Evolutionary conservation across 441 rosid genomes (phyloP), one percentile per base, ranked within the genome.

Genomic region (Corymbia citriodora): DNA sequence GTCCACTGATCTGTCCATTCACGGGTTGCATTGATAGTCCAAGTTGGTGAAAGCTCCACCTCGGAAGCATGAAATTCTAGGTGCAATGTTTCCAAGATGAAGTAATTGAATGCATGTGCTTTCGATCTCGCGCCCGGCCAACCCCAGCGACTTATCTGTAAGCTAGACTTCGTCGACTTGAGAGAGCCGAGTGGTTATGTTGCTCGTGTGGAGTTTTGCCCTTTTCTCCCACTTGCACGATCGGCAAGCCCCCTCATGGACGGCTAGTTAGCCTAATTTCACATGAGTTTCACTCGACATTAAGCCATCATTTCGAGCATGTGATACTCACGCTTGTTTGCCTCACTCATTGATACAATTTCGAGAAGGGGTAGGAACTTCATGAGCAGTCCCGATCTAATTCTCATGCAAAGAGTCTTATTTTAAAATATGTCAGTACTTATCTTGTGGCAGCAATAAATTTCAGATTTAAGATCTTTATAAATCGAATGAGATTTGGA

Each of bases 391-490:
- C 49, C 4, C 6, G 50, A 74, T 40, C 50, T 7, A 17, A 74
- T 74, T 15, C 27, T 40, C 17, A 9, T 6, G 83, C n/a, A 3
- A 74, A 25, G 16, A 6, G 3, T 74, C 83, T 21, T 21, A 21
- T 12, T 1, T 10, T 13, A 16, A 40, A 17, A 13, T 18, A 5
- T 3, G 50, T 4, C 9, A 0, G 0, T 11, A 40, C 5, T 7
- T 6, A 9, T 13, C 3, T 5, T 6, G 12, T 3, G 2, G 17
- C 0, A 1, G n/a, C 17, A 0, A 29, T 17, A 6, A 12, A 40
- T 17, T 45, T 52, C n/a, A 21, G 12, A 74, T 74, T 17, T 40
- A n/a, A 23, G 1, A 21, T 10, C 52, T 74, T 1, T 7, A 17
- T 14, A n/a, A n/a, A 40, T 40, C 85, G 23, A 40, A 74, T 11